Evolutionary conservation across 192 early-diverging fungal genomes (phyloP).

Genomic region (Coemansia sp.): DNA sequence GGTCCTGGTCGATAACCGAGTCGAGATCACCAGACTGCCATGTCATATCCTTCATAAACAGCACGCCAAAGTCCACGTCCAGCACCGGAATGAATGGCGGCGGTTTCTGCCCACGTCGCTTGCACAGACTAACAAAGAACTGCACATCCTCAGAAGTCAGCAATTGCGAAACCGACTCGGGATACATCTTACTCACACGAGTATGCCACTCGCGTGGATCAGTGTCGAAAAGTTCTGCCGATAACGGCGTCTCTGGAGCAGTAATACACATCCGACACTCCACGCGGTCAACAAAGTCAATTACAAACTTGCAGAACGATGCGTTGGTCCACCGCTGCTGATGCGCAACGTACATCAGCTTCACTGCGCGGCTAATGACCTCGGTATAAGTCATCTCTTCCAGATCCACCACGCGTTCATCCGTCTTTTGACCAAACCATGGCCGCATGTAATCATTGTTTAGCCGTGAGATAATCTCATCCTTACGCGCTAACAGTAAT

Average conservation of each 20-base stretch:
- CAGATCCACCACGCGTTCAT: slow-evolving; percentile 74
- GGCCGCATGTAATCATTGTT: slow-evolving; percentile 74
- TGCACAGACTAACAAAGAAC: slow-evolving; percentile 36
- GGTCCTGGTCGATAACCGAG: slow-evolving; percentile 81
- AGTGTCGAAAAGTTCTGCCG: not conserved
- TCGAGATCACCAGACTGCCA: slow-evolving; percentile 90
- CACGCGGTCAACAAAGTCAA: slow-evolving; percentile 59
- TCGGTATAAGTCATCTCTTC: slow-evolving; percentile 94
- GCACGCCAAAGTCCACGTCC: slow-evolving; percentile 83
- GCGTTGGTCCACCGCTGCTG: slow-evolving; percentile 80
- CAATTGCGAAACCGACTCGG: slow-evolving; percentile 6
- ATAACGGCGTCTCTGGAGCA: not conserved
- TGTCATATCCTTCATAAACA: slow-evolving; percentile 87
- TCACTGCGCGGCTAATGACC: slow-evolving; percentile 77
- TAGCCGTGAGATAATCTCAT: slow-evolving; percentile 77
- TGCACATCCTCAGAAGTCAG: slow-evolving; percentile 31
- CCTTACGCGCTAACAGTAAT: slow-evolving; percentile 66
- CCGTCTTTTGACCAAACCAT: slow-evolving; percentile 88
- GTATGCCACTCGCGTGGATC: not conserved
- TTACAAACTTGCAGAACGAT: slow-evolving; percentile 66
- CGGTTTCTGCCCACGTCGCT: slow-evolving; percentile 78
- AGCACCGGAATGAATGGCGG: slow-evolving; percentile 86
- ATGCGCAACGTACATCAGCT: slow-evolving; percentile 76
- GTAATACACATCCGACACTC: slow-evolving; percentile 65
- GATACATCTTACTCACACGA: slow-evolving; percentile 10